Percentiles rank a stretch among this genome's conserved stretches.
phyloP scores from a whole-genome alignment of 78 protist genomes.

The Guillardia theta region DNA sequence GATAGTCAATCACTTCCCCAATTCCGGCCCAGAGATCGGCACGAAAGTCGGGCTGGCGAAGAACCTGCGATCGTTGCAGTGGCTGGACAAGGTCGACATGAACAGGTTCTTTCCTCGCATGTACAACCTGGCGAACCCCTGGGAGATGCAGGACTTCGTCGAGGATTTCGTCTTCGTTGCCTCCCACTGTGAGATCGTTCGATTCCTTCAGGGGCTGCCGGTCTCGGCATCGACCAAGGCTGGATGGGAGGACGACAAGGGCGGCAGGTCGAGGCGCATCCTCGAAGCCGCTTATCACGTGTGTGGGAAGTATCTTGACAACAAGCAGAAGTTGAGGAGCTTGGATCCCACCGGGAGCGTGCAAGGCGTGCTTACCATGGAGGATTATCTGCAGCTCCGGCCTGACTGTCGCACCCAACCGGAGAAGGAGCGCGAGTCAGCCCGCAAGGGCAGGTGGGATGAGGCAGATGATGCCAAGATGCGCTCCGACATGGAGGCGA shows the following conservation, averaged over 20 bases:
- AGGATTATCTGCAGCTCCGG: background rate
- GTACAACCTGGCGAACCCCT: constrained; percentile 32
- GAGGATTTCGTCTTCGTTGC: background rate
- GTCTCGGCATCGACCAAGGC: background rate
- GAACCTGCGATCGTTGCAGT: background rate
- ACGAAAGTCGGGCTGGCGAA: background rate
- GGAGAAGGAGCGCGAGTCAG: too few relatives aligned
- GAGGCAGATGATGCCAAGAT: too few relatives aligned
- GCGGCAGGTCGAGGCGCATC: background rate
- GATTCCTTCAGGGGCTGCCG: background rate
- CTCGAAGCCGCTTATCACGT: background rate
- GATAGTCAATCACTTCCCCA: constrained; percentile 12
- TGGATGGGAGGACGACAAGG: background rate
- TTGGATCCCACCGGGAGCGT: background rate
- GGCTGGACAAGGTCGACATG: constrained; percentile 11
- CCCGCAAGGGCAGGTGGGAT: too few relatives aligned
- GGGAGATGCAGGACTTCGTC: constrained; percentile 11
- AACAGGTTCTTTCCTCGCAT: background rate
- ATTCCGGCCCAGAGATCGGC: background rate
- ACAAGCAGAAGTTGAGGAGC: background rate
- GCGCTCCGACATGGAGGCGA: too few relatives aligned
- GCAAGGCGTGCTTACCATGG: background rate
- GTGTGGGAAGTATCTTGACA: background rate
- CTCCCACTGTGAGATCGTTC: background rate
- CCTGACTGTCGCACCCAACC: too few relatives aligned